Base-by-base conservation (phyloP, 2,329 filamentous ascomycete genomes). In the Sporothrix dimorphospora region DNA sequence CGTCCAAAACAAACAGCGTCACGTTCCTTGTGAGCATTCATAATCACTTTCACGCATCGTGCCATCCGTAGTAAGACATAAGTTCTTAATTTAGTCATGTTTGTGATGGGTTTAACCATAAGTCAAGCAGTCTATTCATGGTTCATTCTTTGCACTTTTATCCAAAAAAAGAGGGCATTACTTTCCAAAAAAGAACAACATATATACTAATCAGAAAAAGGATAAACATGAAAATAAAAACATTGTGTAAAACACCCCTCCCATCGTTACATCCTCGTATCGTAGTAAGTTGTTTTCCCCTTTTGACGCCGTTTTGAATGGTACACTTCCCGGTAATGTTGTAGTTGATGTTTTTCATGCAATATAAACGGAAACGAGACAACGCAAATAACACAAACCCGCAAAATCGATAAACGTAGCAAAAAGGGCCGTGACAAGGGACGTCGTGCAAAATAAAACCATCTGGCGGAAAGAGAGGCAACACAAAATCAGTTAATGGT, bases 91-190 rank as follows among this genome's bases (percentile, higher is more conserved):
- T n/a, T n/a, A n/a, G n/a, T n/a, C n/a, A n/a, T n/a, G n/a, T n/a
- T n/a, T n/a, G n/a, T n/a, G n/a, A n/a, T n/a, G n/a, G n/a, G n/a
- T n/a, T n/a, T n/a, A n/a, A n/a, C n/a, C n/a, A n/a, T n/a, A n/a
- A n/a, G n/a, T n/a, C n/a, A n/a, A 19, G 42, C 16, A 47, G 16
- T 47, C 42, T 47, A 47, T 47, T 47, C 42, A 16, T 45, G 74
- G 6, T 57, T 45, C 34, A n/a, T 66, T 38, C 55, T 67, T 42
- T 42, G 66, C 49, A 30, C 34, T 61, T 73, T 24, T 71, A 71
- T 49, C 11, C 6, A 49, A 11, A 55, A 55, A 34, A 34, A 34
- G 30, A 34, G 30, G 21, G 9, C 8, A 55, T 30, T 27, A 14
- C 49, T 53, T 47, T 47, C 42, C 42, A 53, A 27, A 53, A 53